Conservation (phyloP, 176 grass and related monocot species). For the Juncus effusus region DNA sequence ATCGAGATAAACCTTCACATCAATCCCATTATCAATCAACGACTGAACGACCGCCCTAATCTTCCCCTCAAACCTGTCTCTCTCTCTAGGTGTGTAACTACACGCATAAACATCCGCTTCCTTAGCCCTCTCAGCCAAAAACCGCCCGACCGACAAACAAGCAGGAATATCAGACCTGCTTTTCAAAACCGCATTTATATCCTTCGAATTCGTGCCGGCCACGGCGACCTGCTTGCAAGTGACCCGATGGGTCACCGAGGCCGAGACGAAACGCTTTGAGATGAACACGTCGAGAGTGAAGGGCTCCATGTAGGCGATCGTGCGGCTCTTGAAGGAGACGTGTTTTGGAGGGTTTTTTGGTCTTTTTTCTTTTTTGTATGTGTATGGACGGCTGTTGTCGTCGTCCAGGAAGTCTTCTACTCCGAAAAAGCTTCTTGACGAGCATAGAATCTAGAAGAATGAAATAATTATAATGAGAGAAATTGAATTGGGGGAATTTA, state of each 20-base stretch:
- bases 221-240: too few species aligned
- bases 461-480: conserved; percentile 14
- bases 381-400: conserved; percentile 84
- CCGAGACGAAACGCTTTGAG: conserved; percentile 66
- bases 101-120: conserved; percentile 90
- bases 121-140: conserved; percentile 70
- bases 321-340: conserved; percentile 89
- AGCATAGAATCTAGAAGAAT: conserved; percentile 39
- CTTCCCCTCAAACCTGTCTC: conserved; percentile 85
- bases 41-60: conserved; percentile 81
- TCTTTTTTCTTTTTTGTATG: conserved; percentile 92
- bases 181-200: not conserved
- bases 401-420: conserved; percentile 88
- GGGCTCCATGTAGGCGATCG: conserved; percentile 82
- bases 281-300: conserved; percentile 89
- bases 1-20: conserved; percentile 90
- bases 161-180: conserved; percentile 74
- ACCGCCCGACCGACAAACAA: conserved; percentile 68
- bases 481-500: not conserved
- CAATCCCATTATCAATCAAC: conserved; percentile 3
- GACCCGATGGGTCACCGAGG: too few species aligned
- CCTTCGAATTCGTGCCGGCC: too few species aligned
- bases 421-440: conserved; percentile 77
- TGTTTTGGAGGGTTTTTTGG: conserved; percentile 87
- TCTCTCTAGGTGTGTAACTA: conserved; percentile 68